Evolutionary conservation across 2,329 filamentous ascomycete genomes (phyloP), one percentile per base, ranked within the genome.

Genomic region (Aureobasidium mangrovei): DNA sequence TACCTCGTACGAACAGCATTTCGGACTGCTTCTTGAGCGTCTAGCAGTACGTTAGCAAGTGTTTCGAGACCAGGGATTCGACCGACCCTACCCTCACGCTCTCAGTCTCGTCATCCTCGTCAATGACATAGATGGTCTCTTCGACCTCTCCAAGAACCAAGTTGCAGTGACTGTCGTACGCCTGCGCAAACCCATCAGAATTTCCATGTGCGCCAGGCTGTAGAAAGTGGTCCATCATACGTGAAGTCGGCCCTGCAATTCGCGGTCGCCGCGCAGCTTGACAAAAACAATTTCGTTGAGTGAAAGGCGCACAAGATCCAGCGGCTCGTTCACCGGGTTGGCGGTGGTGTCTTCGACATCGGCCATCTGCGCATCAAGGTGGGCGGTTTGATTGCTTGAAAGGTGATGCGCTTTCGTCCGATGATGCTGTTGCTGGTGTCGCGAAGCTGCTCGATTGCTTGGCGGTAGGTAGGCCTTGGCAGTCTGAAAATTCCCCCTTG

Each of bases 121-220:
- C 91, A 4, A 95, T 84, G 33, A 91, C 78, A 68, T 95, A 98
- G 61, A 98, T 90, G 5, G 91, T 97, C 77, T 98, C 93, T 67
- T 96, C 90, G 4, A 97, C 93, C 61, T 98, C 93, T 53, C 93
- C 91, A 4, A 98, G 79, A 4, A 98, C 89, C 42, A 98, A 74
- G 67, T 98, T 98, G 79, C 94, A 98, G 71, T 98, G 93, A 66
- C 89, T 95, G 69, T 98, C 93, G 69, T 98, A 98, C 54, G 93
- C 93, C 93, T 98, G 26, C 24, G 3, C 43, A 39, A 5, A 47
- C 7, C 10, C 42, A 24, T 54, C 27, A 53, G 35, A 24, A 29
- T 3, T 35, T 6, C 4, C 5, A 4, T 43, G 31, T 32, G 24
- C 33, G 41, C 18, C 27, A 4, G 26, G 4, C 8, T 29, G 32